Base-by-base conservation (phyloP, 371 early-diverging fungal species). In the Mucor racemosus region DNA sequence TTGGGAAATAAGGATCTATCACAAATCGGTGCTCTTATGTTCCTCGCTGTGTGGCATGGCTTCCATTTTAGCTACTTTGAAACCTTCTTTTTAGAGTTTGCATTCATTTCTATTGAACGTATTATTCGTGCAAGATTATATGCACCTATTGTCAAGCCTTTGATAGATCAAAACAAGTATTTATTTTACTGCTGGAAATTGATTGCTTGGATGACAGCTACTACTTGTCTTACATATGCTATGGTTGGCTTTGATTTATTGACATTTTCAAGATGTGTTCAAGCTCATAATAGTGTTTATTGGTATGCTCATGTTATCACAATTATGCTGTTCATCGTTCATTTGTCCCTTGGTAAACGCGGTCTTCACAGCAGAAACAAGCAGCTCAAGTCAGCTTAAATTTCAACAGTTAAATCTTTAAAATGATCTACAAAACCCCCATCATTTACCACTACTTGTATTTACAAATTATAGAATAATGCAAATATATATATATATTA, bases 11-110 rank as follows among this genome's bases (percentile, higher is more conserved):
- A 89, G 77, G 67, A 84, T n/a, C 31, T 87, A 13, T 88, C 90
- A 1, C 76, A 85, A 26, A 59, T 84, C 11, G 83, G 76, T n/a
- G 78, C 89, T 5, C 72, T 90, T 4, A 44, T 81, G 0, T 91
- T 90, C 79, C 73, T 91, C 5, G 88, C 90, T 5, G 61, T 89
- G 54, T 91, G 91, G 91, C 91, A 91, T 69, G 91, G 91, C 7
- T 82, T 86, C 54, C 84, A 86, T 53, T 33, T 78, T 19, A 87
- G 84, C 13, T 91, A 91, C 75, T 87, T 85, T 64, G 46, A 83
- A 10, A 80, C 84, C 38, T 91, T 91, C 55, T 74, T 75, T 15
- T 66, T 85, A 56, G 91, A 91, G 73, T 91, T 87, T 67, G 48
- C 85, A 42, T 85, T 81, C 64, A 65, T 76, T 5, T 61, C 74